Evolutionary conservation across 306 rosid species (phyloP).

Genomic region (Vicia faba): DNA sequence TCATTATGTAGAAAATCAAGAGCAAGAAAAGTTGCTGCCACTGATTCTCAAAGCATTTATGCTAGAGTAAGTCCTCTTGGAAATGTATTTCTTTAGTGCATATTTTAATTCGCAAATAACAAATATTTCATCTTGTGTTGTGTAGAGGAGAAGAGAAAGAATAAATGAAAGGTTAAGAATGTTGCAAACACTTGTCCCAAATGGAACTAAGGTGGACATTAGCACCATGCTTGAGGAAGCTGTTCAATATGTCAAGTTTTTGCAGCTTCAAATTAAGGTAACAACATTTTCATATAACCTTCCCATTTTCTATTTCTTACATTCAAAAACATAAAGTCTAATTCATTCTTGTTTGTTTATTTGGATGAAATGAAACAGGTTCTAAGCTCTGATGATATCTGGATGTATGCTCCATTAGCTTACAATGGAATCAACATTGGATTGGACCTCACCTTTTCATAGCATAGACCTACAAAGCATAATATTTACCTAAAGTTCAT

Average conservation of each 20-base stretch:
- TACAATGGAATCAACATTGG: slow-evolving; percentile 76
- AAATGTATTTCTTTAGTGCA: too few species aligned
- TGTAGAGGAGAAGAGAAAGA: slow-evolving; percentile 89
- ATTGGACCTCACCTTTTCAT: slow-evolving; percentile 44
- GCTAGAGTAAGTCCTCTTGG: slow-evolving; percentile 65
- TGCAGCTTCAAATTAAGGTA: slow-evolving; percentile 91
- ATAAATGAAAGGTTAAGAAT: slow-evolving; percentile 83
- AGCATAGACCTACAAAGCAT: slow-evolving; percentile 9
- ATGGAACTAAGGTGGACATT: slow-evolving; percentile 90
- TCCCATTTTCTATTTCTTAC: not conserved
- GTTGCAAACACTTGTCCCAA: slow-evolving; percentile 79
- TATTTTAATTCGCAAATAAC: too few species aligned
- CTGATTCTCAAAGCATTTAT: slow-evolving; percentile 81
- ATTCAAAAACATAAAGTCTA: not conserved
- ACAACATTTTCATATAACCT: slow-evolving; percentile 17
- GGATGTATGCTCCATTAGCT: slow-evolving; percentile 96
- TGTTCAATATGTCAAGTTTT: slow-evolving; percentile 79
- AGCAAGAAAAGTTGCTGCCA: slow-evolving; percentile 57
- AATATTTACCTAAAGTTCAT: too few species aligned
- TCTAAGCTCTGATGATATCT: slow-evolving; percentile 81
- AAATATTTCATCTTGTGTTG: not conserved
- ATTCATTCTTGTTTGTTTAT: not conserved
- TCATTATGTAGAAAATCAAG: slow-evolving; percentile 50
- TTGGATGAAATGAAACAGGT: slow-evolving; percentile 55
- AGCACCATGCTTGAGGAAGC: slow-evolving; percentile 98